A percentile compares a stretch with the other conserved stretches of the same genome.
These are phyloP conservation scores for Bacidia gigantensis DNA, from an alignment of 495 filamentous ascomycete species.

Conservation along the genomic window DNA sequence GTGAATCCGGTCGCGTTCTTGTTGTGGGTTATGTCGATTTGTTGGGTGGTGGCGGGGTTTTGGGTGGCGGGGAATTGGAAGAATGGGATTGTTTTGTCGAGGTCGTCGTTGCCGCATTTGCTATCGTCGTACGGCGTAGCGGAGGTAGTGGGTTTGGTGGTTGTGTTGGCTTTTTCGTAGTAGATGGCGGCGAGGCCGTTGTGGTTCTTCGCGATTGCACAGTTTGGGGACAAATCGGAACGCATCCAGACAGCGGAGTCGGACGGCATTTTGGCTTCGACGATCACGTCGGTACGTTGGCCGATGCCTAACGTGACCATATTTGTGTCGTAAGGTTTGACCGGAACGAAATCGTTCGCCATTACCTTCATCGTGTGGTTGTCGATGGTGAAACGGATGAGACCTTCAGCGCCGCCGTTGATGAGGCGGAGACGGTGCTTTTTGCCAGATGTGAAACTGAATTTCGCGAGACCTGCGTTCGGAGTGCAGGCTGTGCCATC, in stretches of 20 bases:
- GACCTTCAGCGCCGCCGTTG: slow-evolving; percentile 39
- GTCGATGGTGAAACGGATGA: slow-evolving; percentile 30
- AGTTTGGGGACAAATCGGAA: slow-evolving; percentile 12
- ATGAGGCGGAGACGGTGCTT: slow-evolving; percentile 44
- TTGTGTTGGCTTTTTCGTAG: slow-evolving; percentile 26
- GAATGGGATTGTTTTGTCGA: slow-evolving; percentile 36
- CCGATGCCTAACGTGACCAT: slow-evolving; percentile 17
- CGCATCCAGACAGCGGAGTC: slow-evolving; percentile 30
- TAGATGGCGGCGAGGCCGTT: slow-evolving; percentile 27
- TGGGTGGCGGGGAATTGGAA: slow-evolving; percentile 35
- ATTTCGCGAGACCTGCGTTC: slow-evolving; percentile 20
- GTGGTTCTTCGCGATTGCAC: slow-evolving; percentile 9
- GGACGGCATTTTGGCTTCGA: slow-evolving; percentile 20
- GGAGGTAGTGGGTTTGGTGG: slow-evolving; percentile 11
- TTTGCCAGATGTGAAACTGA: slow-evolving; percentile 27
- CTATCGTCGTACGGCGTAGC: slow-evolving; percentile 8
- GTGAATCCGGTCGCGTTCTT: slow-evolving; percentile 37
- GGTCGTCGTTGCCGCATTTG: slow-evolving; percentile 34
- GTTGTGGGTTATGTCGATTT: slow-evolving; percentile 35
- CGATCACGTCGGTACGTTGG: slow-evolving; percentile 31
- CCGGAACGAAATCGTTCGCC: slow-evolving; percentile 36
- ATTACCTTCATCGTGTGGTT: slow-evolving; percentile 27
- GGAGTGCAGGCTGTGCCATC: slow-evolving; percentile 26
- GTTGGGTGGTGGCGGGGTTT: slow-evolving; percentile 33
- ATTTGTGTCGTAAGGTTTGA: slow-evolving; percentile 20